Base-by-base conservation (phyloP, 192 early-diverging fungal species). In the Coemansia sp. region DNA sequence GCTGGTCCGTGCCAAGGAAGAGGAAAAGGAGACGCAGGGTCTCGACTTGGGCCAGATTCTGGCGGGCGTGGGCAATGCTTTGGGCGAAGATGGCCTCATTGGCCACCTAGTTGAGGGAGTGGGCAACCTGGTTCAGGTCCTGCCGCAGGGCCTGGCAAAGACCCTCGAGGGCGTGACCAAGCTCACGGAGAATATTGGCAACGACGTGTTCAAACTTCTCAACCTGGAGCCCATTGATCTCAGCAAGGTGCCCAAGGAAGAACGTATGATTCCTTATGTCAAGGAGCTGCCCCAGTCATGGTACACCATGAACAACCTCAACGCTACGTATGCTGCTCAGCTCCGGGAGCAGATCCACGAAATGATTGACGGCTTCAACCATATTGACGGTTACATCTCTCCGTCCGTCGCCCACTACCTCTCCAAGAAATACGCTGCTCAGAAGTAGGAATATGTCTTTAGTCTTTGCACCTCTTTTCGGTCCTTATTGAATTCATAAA, bases 321-420 rank as follows among this genome's bases (percentile, higher is more conserved):
- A 67, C 40, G 59, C 71, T 31, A 67, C 71, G 4, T 67, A 64
- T 45, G 65, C 65, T 9, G 41, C 38, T 20, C 59, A 66, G 60
- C 71, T 67, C 20, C 71, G 56, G 13, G 32, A 36, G 11, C 64
- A 67, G 50, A 48, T 75, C 1, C 64, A 67, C 51, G 46, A 59
- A 21, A 67, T 67, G 43, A 75, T 75, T 45, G 65, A 75, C 21
- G 65, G 65, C 14, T 67, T 44, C 44, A 75, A 75, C 55, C 51
- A 52, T 14, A 75, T 75, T 28, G 54, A 50, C 3, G 63, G 65
- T 4, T 75, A 75, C 38, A 45, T 75, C 19, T 75, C 71, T 7
- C 71, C 71, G 6, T 54, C 71, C 10, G 60, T 59, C 6, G 47
- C 49, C 43, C 60, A 75, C 59, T 75, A 75, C 40, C 54, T 59